phyloP scores from a whole-genome alignment of 208 protist genomes.

The Leishmania amazonensis region DNA sequence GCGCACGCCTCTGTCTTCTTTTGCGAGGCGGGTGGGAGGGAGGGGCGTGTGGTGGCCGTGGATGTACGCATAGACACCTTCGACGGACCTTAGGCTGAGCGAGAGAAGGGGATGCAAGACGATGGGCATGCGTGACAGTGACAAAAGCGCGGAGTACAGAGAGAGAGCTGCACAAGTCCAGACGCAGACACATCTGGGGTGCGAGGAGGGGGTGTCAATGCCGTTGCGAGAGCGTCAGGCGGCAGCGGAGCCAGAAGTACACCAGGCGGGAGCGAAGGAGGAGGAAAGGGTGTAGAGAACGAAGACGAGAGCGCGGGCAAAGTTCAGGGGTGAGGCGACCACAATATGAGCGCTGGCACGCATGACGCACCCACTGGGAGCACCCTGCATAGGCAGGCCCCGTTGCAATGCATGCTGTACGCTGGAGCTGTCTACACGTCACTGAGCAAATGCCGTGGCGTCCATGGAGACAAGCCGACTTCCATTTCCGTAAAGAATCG shows the following conservation, averaged over 20 bases:
- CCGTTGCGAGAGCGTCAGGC: not conserved
- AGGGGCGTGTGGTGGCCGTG: no score
- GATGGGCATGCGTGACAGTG: not conserved
- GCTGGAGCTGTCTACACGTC: not conserved
- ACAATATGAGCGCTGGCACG: not conserved
- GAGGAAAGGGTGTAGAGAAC: not conserved
- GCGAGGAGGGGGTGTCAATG: not conserved
- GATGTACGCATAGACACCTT: not conserved
- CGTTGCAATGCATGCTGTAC: not conserved
- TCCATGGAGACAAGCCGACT: not conserved
- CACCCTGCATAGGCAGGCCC: not conserved
- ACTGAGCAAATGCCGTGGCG: not conserved
- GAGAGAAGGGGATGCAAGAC: not conserved
- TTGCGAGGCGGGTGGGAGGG: not conserved
- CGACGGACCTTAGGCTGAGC: not conserved
- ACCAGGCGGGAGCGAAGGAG: not conserved
- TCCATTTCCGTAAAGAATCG: not conserved
- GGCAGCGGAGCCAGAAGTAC: not conserved
- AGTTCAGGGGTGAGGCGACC: not conserved
- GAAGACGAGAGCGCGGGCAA: not conserved
- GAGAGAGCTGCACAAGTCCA: not conserved
- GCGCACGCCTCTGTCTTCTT: not conserved
- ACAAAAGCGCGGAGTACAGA: not conserved
- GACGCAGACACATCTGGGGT: not conserved
- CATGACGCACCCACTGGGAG: not conserved